These are phyloP conservation scores for Pyrus hybrid DNA, from an alignment of 331 rosid genomes.

Conservation along the genomic window DNA sequence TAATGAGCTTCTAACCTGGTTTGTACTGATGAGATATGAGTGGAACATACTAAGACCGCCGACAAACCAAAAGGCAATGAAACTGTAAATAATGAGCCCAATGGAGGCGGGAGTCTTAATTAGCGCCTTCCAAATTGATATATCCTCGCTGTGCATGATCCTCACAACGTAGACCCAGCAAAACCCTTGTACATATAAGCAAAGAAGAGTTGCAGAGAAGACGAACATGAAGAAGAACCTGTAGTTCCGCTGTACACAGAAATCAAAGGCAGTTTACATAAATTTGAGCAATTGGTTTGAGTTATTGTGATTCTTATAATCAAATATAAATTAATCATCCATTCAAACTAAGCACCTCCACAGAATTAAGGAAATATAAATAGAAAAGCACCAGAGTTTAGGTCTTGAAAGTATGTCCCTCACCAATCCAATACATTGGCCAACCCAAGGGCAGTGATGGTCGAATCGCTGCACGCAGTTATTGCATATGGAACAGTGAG, in stretches of 20 bases:
- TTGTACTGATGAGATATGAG: conserved; percentile 29
- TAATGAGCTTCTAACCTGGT: conserved; percentile 22
- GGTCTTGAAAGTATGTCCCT: neutral
- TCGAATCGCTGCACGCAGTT: conserved; percentile 28
- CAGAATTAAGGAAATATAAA: neutral
- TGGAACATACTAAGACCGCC: conserved; percentile 28
- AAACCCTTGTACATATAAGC: conserved; percentile 25
- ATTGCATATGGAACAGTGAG: conserved; percentile 35
- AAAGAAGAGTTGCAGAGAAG: conserved; percentile 19
- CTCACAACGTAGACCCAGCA: conserved; percentile 28
- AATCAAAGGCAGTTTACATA: neutral
- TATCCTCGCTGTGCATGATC: conserved; percentile 15
- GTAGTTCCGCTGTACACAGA: conserved; percentile 24
- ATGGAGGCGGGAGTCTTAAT: conserved; percentile 30
- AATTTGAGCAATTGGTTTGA: neutral
- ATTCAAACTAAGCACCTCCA: neutral
- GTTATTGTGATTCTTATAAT: neutral
- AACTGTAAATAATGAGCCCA: conserved; percentile 22
- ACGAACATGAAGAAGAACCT: conserved; percentile 31
- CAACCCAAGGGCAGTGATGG: conserved; percentile 42
- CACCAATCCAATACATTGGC: conserved; percentile 36
- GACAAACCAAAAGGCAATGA: conserved; percentile 28
- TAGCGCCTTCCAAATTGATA: conserved; percentile 25
- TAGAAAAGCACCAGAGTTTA: neutral
- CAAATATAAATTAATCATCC: neutral